Conservation (phyloP, 108 stramenopile species). For the Skeletonema costatum region DNA sequence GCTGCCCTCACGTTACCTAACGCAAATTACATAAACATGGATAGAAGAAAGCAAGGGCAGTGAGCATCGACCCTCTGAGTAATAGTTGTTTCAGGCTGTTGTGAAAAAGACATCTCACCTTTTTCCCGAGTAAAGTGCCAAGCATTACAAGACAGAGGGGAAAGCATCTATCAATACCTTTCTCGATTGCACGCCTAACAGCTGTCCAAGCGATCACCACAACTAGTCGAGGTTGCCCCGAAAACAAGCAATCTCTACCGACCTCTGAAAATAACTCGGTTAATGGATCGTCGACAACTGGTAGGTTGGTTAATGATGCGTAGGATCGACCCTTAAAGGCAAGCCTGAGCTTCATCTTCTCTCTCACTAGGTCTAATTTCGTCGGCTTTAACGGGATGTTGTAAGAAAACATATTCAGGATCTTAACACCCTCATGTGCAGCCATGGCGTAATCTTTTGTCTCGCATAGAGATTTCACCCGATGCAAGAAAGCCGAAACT, state of each 20-base stretch:
- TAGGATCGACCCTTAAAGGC: slow-evolving; percentile 9
- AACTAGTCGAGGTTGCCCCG: slow-evolving; percentile 10
- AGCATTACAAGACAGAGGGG: slow-evolving; percentile 12
- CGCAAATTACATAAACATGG: no score
- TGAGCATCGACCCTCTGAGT: no score
- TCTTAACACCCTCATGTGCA: slow-evolving; percentile 11
- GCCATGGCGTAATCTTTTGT: slow-evolving; percentile 7
- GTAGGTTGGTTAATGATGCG: not conserved
- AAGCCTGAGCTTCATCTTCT: slow-evolving; percentile 12
- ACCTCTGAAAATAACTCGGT: slow-evolving; percentile 18
- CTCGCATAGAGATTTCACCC: not conserved
- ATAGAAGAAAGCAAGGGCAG: no score
- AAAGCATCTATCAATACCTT: slow-evolving; percentile 25
- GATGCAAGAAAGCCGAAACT: not conserved
- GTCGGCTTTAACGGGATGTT: not conserved
- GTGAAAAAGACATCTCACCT: not conserved
- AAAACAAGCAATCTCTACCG: not conserved
- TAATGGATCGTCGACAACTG: not conserved
- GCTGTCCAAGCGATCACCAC: slow-evolving; percentile 15
- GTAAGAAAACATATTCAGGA: slow-evolving; percentile 13
- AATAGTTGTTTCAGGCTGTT: no score
- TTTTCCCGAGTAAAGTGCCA: slow-evolving; percentile 11
- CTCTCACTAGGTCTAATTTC: not conserved
- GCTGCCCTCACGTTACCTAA: slow-evolving; percentile 12
- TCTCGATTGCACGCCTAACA: slow-evolving; percentile 12